phyloP scores from a whole-genome alignment of 2,329 filamentous ascomycete species.

The Fusarium setosum region DNA sequence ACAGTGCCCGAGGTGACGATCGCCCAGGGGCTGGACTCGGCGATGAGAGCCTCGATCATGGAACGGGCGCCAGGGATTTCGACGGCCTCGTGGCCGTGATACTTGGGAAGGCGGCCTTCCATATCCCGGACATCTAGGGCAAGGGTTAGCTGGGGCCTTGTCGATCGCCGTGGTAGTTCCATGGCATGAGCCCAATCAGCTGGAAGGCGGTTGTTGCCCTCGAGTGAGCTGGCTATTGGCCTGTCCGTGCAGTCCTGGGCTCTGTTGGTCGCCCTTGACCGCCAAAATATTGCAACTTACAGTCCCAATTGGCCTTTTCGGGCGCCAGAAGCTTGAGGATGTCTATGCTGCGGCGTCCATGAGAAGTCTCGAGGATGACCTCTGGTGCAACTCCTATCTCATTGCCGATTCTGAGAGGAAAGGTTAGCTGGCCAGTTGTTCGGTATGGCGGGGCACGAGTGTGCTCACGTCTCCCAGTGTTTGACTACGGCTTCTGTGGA shows the following conservation, averaged over 20 bases:
- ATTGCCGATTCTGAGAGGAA: constrained; percentile 71
- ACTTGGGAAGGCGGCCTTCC: constrained; percentile 81
- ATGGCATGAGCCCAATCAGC: neutral
- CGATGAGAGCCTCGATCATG: constrained; percentile 75
- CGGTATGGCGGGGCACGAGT: neutral
- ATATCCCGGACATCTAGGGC: constrained; percentile 78
- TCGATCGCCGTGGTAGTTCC: constrained; percentile 6
- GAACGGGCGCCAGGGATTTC: constrained; percentile 87
- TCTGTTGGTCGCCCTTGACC: too few relatives aligned
- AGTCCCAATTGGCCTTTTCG: constrained; percentile 92
- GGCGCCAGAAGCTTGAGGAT: constrained; percentile 82
- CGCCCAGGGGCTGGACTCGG: constrained; percentile 77
- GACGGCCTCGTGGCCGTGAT: constrained; percentile 80
- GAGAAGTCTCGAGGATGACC: constrained; percentile 88
- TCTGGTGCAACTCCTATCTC: constrained; percentile 88
- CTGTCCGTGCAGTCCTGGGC: neutral
- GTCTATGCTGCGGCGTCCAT: constrained; percentile 91
- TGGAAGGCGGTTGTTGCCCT: neutral
- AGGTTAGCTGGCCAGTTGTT: neutral
- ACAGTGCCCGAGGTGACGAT: constrained; percentile 83
- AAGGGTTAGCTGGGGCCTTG: constrained; percentile 17
- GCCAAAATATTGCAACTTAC: constrained; percentile 65
- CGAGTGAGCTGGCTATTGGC: constrained; percentile 9
- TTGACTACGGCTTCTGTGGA: constrained; percentile 81
- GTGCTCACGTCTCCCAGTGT: constrained; percentile 76